These are phyloP conservation scores for Lepidium aucheri DNA, from an alignment of 345 rosid genomes.

Conservation along the genomic window DNA sequence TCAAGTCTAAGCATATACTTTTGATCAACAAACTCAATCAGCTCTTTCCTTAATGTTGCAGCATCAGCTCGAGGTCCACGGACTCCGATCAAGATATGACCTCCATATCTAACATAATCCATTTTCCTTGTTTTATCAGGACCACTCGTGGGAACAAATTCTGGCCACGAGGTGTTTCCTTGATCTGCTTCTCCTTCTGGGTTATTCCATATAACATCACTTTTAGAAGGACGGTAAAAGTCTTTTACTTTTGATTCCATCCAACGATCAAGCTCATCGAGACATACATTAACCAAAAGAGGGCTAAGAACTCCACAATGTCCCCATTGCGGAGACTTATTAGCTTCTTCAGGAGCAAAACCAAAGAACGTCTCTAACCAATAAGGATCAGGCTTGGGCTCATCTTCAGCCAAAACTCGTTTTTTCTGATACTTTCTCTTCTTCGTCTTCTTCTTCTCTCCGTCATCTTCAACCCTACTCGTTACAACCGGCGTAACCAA, in stretches of 20 bases:
- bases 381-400: constrained; percentile 97
- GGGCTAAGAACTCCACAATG: constrained; percentile 93
- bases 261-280: constrained; percentile 85
- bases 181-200: constrained; percentile 92
- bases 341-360: constrained; percentile 97
- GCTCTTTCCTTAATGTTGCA: constrained; percentile 82
- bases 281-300: constrained; percentile 78
- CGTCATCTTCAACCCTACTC: constrained; percentile 39
- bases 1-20: constrained; percentile 87
- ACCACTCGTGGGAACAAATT: constrained; percentile 97
- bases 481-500: constrained; percentile 79
- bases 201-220: constrained; percentile 86
- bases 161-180: constrained; percentile 97
- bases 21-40: constrained; percentile 89
- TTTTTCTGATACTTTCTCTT: constrained; percentile 93
- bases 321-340: constrained; percentile 86
- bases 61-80: constrained; percentile 96
- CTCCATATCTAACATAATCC: constrained; percentile 81
- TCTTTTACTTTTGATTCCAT: constrained; percentile 85
- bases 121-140: constrained; percentile 94
- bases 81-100: constrained; percentile 86
- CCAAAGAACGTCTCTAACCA: constrained; percentile 95
- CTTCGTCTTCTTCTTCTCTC: constrained; percentile 68
- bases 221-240: constrained; percentile 81
- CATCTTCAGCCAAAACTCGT: constrained; percentile 90